Evolutionary conservation across 202 grass and related monocot genomes (phyloP), one percentile per base, ranked within the genome.

Genomic region (Dendrocalamus latiflorus): DNA sequence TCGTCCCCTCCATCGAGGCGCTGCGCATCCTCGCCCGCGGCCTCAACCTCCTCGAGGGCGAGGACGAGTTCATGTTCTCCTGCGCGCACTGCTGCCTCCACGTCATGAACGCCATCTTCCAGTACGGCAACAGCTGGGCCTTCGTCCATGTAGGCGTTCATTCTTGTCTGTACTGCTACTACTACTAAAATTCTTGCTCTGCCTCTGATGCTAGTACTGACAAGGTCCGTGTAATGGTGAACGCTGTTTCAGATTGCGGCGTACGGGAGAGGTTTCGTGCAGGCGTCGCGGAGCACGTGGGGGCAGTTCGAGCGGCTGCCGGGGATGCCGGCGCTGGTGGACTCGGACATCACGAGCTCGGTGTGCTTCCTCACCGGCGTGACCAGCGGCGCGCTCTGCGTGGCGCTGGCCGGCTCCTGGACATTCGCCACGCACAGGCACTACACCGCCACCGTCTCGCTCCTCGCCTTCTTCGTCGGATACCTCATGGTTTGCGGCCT

Each of bases 21-120:
- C 89, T 96, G 17, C 89, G 96, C 58, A 99, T 99, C 82, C 45
- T 99, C 5, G 96, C 96, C 6, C 87, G 96, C 33, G 93, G 91
- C 18, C 93, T 99, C 44, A 99, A 99, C 77, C 87, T 99, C 49
- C 84, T 99, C 6, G 96, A 99, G 72, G 96, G 96, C 14, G 96
- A 99, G 87, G 96, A 99, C 61, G 96, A 99, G 77, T 99, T 99
- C 93, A 90, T 99, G 89, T 99, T 99, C 91, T 99, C 96, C 44
- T 99, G 93, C 70, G 93, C 96, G 0, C 96, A 99, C 83, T 99
- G 96, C 87, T 99, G 96, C 84, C 91, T 99, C 72, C 42, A 85
- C 48, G 93, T 99, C 55, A 99, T 99, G 96, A 91, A 99, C 69
- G 90, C 78, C 57, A 45, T 99, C 79, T 99, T 99, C 77, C 50